Evolutionary conservation across 768 basidiomycete genomes (phyloP), one percentile per base, ranked within the genome.

Genomic region (Fistulinella prunicolor): DNA sequence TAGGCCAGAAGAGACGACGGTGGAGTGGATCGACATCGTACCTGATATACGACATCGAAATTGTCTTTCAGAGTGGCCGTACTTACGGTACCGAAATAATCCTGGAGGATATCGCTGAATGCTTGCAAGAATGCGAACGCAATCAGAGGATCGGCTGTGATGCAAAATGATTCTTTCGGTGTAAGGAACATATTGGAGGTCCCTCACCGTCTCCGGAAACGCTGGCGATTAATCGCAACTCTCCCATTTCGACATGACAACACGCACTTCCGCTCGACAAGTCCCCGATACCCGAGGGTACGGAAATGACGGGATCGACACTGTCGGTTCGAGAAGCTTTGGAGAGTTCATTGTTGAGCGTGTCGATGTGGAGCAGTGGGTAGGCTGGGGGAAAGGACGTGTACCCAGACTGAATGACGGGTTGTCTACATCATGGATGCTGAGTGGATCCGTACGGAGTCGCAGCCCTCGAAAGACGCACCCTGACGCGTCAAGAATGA

Each of bases 31-130:
- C 7, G 20, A 24, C 21, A 4, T 52, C 78, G 21, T 53, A 89
- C 92, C 75, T 95, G 94, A 61, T 97, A 95, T 7, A 96, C 93
- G 21, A 91, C 81, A 60, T 97, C 94, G 66, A 96, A 95, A 65
- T 95, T 90, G 51, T 96, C 93, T 58, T 83, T 89, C 55, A 97
- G 69, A 3, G 81, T 84, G 6, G 80, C 77, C 21, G 88, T 81
- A 26, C 86, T 89, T 20, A 94, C 74, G n/a, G 82, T 79, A 1
- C 90, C 93, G 55, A 96, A 83, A 63, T 97, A 97, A 51, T 95
- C 91, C 41, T 75, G 72, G 38, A 97, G 69, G 38, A 94, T 86
- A 42, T 89, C 85, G 30, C 88, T 68, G 63, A 97, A 94, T 1
- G 87, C 82, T 61, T 89, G 82, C 23, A 96, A 65, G 63, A 95